A percentile compares a stretch with the other conserved stretches of the same genome.
Conservation (phyloP, 371 early-diverging fungal genomes). For the Coemansia linderi region DNA sequence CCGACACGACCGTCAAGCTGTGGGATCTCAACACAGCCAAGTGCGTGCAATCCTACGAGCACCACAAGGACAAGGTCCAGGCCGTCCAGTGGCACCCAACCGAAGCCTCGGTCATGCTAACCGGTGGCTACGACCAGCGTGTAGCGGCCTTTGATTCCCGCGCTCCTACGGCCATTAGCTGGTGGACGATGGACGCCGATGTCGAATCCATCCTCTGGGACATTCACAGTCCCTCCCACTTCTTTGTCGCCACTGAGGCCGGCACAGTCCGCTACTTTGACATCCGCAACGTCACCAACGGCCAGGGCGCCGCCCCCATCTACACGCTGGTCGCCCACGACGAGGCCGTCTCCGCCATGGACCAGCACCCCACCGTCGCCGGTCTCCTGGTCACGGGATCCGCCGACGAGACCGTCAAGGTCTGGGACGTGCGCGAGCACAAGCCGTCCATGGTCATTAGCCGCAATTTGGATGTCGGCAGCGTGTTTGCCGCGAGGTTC, state of each 20-base stretch:
- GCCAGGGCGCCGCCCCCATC: constrained; percentile 58
- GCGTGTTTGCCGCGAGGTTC: constrained; percentile 82
- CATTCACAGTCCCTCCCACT: constrained; percentile 71
- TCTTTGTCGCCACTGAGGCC: constrained; percentile 83
- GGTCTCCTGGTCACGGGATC: constrained; percentile 91
- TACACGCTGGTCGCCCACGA: constrained; percentile 94
- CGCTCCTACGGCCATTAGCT: constrained; percentile 60
- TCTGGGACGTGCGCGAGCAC: constrained; percentile 83
- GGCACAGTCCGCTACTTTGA: constrained; percentile 89
- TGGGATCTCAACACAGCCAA: constrained; percentile 84
- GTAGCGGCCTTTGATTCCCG: constrained; percentile 87
- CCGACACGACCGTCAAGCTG: constrained; percentile 93
- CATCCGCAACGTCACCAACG: constrained; percentile 59
- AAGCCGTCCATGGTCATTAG: constrained; percentile 77
- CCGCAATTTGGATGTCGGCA: constrained; percentile 82
- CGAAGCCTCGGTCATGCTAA: constrained; percentile 80
- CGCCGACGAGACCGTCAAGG: constrained; percentile 84
- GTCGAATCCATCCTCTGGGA: constrained; percentile 93
- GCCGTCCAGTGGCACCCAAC: constrained; percentile 87
- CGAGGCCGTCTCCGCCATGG: constrained; percentile 82
- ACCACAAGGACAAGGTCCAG: constrained; percentile 89
- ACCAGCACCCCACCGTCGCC: constrained; percentile 73
- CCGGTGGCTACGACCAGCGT: constrained; percentile 88
- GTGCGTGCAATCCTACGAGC: constrained; percentile 74
- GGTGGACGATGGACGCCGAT: constrained; percentile 68